These are phyloP conservation scores for Saturnispora hagleri DNA, from an alignment of 805 yeast species.

Conservation along the genomic window DNA sequence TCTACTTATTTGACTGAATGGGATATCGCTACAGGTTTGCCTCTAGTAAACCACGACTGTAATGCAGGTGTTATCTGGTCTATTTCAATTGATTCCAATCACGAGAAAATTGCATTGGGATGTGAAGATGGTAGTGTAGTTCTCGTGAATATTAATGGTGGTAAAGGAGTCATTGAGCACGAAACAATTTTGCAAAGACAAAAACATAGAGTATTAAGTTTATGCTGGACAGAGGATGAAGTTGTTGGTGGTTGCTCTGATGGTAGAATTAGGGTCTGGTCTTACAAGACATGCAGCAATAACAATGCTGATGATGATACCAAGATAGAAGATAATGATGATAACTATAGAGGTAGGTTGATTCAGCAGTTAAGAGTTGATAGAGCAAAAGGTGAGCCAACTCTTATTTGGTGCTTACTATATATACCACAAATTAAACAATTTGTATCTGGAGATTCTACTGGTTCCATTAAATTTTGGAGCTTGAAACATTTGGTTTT, in stretches of 20 bases:
- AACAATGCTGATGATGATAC: neutral
- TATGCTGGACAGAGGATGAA: conserved; percentile 65
- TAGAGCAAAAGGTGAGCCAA: conserved; percentile 73
- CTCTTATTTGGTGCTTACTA: conserved; percentile 82
- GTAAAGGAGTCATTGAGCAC: conserved; percentile 74
- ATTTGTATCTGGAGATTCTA: conserved; percentile 92
- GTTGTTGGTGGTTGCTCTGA: conserved; percentile 92
- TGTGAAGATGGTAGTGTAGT: conserved; percentile 94
- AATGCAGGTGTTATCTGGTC: conserved; percentile 95
- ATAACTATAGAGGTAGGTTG: conserved; percentile 47
- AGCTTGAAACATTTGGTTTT: conserved; percentile 69
- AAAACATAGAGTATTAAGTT: conserved; percentile 67
- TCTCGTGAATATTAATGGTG: conserved; percentile 75
- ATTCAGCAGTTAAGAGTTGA: conserved; percentile 85
- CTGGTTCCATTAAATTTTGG: conserved; percentile 93
- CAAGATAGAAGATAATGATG: neutral
- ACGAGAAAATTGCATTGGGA: conserved; percentile 70
- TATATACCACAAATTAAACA: conserved; percentile 57
- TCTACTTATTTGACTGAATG: conserved; percentile 88
- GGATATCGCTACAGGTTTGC: conserved; percentile 69
- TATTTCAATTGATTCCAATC: conserved; percentile 52
- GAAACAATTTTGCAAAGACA: conserved; percentile 71
- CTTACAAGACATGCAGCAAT: conserved; percentile 28
- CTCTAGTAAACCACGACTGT: conserved; percentile 71
- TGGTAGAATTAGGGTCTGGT: conserved; percentile 85